Percentiles rank a stretch among this genome's conserved stretches.
These are phyloP conservation scores for Pseudogymnoascus sp. DNA, from an alignment of 2,329 filamentous ascomycete species.

Conservation along the genomic window DNA sequence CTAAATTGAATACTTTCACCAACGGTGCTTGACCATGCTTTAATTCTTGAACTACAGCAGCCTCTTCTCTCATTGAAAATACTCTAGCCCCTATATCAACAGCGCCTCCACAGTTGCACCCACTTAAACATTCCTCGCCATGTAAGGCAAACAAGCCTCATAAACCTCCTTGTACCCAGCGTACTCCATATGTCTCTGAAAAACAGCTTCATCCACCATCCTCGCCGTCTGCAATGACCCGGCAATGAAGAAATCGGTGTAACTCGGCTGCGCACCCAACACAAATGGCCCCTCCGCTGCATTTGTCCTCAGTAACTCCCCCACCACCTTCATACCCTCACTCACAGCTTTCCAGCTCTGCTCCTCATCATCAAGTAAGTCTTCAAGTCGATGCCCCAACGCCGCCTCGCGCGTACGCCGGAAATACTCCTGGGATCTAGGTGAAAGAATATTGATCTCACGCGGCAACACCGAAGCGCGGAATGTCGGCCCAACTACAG, in stretches of 20 bases:
- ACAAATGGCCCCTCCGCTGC: conserved; percentile 34
- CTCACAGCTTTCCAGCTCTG: conserved; percentile 24
- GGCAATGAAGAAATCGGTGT: conserved; percentile 35
- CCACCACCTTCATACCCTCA: conserved; percentile 24
- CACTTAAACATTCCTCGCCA: neutral
- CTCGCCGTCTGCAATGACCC: conserved; percentile 31
- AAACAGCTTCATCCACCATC: conserved; percentile 28
- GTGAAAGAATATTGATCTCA: conserved; percentile 32
- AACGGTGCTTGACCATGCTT: neutral
- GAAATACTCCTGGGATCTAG: conserved; percentile 33
- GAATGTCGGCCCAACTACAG: conserved; percentile 26
- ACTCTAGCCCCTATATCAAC: neutral
- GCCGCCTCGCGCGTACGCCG: conserved; percentile 32
- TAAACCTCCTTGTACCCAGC: conserved; percentile 22
- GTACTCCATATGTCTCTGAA: conserved; percentile 24
- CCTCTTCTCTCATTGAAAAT: neutral
- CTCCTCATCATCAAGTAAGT: conserved; percentile 30
- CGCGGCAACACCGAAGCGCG: conserved; percentile 31
- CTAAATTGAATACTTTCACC: neutral
- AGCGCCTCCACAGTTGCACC: neutral
- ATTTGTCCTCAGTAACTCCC: conserved; percentile 31
- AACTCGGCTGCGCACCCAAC: conserved; percentile 31
- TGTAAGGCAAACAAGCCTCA: conserved; percentile 18
- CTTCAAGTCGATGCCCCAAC: conserved; percentile 32
- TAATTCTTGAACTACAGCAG: neutral